These are phyloP conservation scores for Colletotrichum neosansevieriae DNA, from an alignment of 2,329 filamentous ascomycete genomes.

Conservation along the genomic window DNA sequence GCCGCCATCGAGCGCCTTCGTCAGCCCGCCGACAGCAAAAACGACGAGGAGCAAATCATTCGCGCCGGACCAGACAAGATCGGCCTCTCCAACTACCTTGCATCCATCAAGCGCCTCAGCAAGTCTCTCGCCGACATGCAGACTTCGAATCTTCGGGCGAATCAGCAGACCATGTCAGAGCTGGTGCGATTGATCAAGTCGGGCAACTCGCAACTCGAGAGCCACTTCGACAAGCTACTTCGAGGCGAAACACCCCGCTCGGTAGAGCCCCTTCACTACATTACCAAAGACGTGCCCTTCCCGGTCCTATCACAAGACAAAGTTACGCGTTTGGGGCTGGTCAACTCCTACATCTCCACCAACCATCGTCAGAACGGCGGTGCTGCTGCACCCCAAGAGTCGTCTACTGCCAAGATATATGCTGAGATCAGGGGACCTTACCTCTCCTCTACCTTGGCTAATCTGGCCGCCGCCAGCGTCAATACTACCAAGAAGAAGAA, in stretches of 20 bases:
- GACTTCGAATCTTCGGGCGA: slow-evolving; percentile 90
- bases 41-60: slow-evolving; percentile 91
- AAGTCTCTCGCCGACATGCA: slow-evolving; percentile 87
- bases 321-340: slow-evolving; percentile 79
- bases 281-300: slow-evolving; percentile 90
- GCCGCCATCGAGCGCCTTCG: slow-evolving; percentile 88
- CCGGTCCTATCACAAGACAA: slow-evolving; percentile 83
- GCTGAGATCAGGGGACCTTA: slow-evolving; percentile 89
- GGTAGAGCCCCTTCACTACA: slow-evolving; percentile 90
- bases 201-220: slow-evolving; percentile 86
- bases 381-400: slow-evolving; percentile 64
- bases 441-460: slow-evolving; percentile 83
- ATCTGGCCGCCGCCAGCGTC: slow-evolving; percentile 87
- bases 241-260: slow-evolving; percentile 80
- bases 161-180: slow-evolving; percentile 88
- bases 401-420: slow-evolving; percentile 84
- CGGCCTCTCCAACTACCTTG: slow-evolving; percentile 86
- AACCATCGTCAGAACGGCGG: slow-evolving; percentile 62
- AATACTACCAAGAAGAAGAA: slow-evolving; percentile 86
- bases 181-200: slow-evolving; percentile 81
- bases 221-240: slow-evolving; percentile 83
- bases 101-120: slow-evolving; percentile 88
- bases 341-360: slow-evolving; percentile 81
- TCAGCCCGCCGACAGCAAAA: slow-evolving; percentile 92
- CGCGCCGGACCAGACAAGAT: slow-evolving; percentile 86